phyloP scores from a whole-genome alignment of 2,329 filamentous ascomycete species.

The Colletotrichum chrysophilum region DNA sequence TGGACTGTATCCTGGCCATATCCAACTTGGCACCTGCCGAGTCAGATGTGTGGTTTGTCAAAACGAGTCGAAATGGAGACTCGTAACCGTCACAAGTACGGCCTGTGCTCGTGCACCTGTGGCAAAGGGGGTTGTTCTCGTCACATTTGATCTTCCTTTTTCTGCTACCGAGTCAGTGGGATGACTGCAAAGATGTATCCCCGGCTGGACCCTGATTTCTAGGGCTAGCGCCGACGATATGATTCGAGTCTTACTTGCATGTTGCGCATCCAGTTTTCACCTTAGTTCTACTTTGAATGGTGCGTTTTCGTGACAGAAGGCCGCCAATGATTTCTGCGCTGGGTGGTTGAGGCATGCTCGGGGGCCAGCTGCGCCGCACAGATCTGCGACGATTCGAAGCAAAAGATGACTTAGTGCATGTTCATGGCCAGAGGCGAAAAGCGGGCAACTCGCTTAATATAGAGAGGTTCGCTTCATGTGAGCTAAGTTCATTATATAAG shows the following conservation, averaged over 20 bases:
- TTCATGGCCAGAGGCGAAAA: accelerated
- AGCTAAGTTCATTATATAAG: not conserved
- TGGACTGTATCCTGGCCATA: conserved; percentile 19
- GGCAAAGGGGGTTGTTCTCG: conserved; percentile 38
- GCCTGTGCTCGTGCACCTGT: conserved; percentile 41
- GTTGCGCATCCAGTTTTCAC: conserved; percentile 48
- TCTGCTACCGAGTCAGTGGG: conserved; percentile 28
- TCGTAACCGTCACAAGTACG: conserved; percentile 48
- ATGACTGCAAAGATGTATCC: not conserved
- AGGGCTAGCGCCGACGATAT: conserved; percentile 21
- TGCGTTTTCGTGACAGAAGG: conserved; percentile 29
- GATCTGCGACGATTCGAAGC: not conserved
- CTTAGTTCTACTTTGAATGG: conserved; percentile 32
- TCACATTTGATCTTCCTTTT: conserved; percentile 44
- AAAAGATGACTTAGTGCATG: not conserved
- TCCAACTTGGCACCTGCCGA: conserved; percentile 16
- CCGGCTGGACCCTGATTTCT: not conserved
- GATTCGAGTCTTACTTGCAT: conserved; percentile 41
- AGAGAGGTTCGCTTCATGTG: not conserved
- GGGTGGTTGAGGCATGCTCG: not conserved
- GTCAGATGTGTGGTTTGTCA: conserved; percentile 17
- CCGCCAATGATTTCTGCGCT: conserved; percentile 24
- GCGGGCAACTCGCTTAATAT: not conserved
- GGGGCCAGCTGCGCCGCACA: accelerated
- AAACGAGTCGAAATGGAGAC: conserved; percentile 38